phyloP scores from a whole-genome alignment of 345 rosid species.

The Jatropha curcas region DNA sequence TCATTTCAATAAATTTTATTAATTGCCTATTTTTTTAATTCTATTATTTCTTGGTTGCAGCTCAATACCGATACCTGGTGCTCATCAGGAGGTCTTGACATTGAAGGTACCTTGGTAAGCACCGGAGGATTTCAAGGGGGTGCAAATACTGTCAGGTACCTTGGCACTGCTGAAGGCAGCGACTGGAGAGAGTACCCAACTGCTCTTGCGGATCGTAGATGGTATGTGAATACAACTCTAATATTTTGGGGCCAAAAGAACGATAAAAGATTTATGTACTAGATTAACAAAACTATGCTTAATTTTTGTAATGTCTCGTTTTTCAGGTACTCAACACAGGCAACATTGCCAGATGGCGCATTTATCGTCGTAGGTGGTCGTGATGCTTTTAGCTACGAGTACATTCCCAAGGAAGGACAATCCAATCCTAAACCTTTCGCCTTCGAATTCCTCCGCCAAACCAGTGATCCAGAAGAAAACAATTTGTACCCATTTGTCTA shows the following conservation, averaged over 20 bases:
- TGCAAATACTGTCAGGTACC: constrained; percentile 59
- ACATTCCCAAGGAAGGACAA: constrained; percentile 60
- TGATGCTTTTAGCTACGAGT: constrained; percentile 66
- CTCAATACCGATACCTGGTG: constrained; percentile 89
- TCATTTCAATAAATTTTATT: too few relatives aligned
- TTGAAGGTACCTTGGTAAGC: constrained; percentile 67
- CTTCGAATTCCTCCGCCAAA: constrained; percentile 55
- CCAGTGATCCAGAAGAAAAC: constrained; percentile 55
- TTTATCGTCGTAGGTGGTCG: constrained; percentile 87
- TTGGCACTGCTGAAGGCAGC: constrained; percentile 38
- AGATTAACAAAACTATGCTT: too few relatives aligned
- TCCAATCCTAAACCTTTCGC: constrained; percentile 34
- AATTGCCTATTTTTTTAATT: too few relatives aligned
- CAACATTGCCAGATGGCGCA: constrained; percentile 62
- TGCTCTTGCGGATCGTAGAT: constrained; percentile 68
- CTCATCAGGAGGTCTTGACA: constrained; percentile 79
- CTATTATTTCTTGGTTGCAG: constrained; percentile 23
- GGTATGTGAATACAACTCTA: constrained; percentile 30
- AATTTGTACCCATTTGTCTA: constrained; percentile 80
- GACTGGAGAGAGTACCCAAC: constrained; percentile 69
- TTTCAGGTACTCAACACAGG: constrained; percentile 53
- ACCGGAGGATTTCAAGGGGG: constrained; percentile 78
- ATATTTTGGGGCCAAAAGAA: too few relatives aligned
- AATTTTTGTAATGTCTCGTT: too few relatives aligned
- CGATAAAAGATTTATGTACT: too few relatives aligned